Percentiles rank a stretch among this genome's conserved stretches.
Conservation (phyloP, 768 basidiomycete species). For the Cystobasidium tubakii region DNA sequence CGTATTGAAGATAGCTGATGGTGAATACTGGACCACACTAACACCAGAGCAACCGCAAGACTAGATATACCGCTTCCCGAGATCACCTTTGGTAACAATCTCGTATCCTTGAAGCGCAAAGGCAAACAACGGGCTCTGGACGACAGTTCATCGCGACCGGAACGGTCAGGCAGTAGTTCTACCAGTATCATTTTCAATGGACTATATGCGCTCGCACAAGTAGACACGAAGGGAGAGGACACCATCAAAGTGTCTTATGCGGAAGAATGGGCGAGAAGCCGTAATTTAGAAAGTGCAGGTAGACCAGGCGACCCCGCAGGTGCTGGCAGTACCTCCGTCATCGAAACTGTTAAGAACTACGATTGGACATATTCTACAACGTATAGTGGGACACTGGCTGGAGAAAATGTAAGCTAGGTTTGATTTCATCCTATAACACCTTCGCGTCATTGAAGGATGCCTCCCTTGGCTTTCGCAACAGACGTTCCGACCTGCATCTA, state of each 20-base stretch:
- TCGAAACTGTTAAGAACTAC: constrained; percentile 72
- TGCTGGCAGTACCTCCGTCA: constrained; percentile 54
- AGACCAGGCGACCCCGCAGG: background rate
- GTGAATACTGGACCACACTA: too few relatives aligned
- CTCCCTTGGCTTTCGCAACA: constrained; percentile 51
- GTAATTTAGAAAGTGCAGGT: constrained; percentile 50
- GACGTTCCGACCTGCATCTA: constrained; percentile 44
- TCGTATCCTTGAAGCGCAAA: constrained; percentile 59
- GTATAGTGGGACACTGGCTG: constrained; percentile 58
- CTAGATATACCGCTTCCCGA: constrained; percentile 78
- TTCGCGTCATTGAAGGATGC: too few relatives aligned
- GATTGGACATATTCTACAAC: constrained; percentile 98
- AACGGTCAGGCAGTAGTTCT: background rate
- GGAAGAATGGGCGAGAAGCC: constrained; percentile 84
- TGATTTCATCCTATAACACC: background rate
- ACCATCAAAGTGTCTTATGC: constrained; percentile 92
- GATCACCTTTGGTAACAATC: constrained; percentile 91
- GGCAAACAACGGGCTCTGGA: constrained; percentile 57
- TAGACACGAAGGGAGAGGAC: constrained; percentile 68
- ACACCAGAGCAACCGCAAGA: constrained; percentile 47
- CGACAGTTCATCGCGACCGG: background rate
- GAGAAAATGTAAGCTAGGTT: constrained; percentile 4
- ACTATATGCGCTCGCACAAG: constrained; percentile 61
- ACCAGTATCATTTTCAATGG: constrained; percentile 57
- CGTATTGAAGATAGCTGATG: constrained; percentile 52